These are phyloP conservation scores for Zarea fungicola DNA, from an alignment of 2,329 filamentous ascomycete genomes.

Conservation along the genomic window DNA sequence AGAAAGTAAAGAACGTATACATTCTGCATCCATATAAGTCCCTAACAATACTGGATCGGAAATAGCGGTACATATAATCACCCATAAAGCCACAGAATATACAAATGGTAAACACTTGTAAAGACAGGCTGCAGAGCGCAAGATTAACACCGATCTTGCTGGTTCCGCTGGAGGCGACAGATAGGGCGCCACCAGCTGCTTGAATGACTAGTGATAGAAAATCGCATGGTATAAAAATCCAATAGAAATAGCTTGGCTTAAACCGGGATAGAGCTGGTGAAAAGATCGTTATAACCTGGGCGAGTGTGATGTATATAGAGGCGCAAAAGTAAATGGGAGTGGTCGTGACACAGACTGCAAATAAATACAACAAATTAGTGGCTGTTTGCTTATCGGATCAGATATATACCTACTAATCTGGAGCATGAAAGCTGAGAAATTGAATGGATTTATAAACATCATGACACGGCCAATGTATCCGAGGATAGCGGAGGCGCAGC, in stretches of 20 bases:
- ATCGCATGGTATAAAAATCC: conserved; percentile 42
- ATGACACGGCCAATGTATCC: conserved; percentile 56
- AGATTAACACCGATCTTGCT: conserved; percentile 40
- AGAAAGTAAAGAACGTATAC: conserved; percentile 44
- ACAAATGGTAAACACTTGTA: conserved; percentile 44
- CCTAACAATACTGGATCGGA: background rate
- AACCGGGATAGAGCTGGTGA: conserved; percentile 22
- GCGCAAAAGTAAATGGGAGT: conserved; percentile 33
- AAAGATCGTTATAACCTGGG: conserved; percentile 22
- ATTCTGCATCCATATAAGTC: conserved; percentile 25
- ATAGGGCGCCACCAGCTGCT: conserved; percentile 44
- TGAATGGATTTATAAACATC: conserved; percentile 51
- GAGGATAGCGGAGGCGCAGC: conserved; percentile 51
- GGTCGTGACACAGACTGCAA: conserved; percentile 43
- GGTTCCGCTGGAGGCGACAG: conserved; percentile 25
- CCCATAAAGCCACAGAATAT: conserved; percentile 37
- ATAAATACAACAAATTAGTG: background rate
- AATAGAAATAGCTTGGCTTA: conserved; percentile 23
- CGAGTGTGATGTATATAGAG: conserved; percentile 24
- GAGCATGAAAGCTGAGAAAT: conserved; percentile 54
- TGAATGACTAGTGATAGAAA: conserved; percentile 47
- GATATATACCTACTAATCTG: conserved; percentile 45
- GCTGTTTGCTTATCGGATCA: background rate
- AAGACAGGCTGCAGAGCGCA: conserved; percentile 43
- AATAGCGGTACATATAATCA: conserved; percentile 34